A percentile compares a stretch with the other conserved stretches of the same genome.
Evolutionary conservation across 805 yeast species (phyloP).

Genomic region (Hanseniaspora occidentalis): DNA sequence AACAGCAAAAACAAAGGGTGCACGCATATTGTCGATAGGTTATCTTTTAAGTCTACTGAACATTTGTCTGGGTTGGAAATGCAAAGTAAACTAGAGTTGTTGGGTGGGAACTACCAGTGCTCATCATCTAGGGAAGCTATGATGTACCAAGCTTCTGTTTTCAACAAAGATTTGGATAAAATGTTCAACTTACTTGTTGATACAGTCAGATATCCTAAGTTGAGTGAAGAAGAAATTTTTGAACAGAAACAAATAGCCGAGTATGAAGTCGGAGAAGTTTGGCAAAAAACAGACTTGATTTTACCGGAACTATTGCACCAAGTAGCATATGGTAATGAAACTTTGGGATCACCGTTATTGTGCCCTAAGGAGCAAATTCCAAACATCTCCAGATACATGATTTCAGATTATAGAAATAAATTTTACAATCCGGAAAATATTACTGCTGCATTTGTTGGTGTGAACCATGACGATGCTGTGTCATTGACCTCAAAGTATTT

Average conservation of each 20-base stretch:
- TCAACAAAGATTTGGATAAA: constrained; percentile 67
- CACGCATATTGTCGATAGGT: constrained; percentile 72
- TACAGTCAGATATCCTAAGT: constrained; percentile 59
- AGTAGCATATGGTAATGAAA: constrained; percentile 59
- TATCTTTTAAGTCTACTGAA: constrained; percentile 69
- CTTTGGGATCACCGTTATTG: constrained; percentile 76
- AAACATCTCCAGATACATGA: constrained; percentile 36
- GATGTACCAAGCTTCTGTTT: constrained; percentile 90
- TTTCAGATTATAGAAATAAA: constrained; percentile 47
- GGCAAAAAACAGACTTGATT: constrained; percentile 70
- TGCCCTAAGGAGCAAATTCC: constrained; percentile 65
- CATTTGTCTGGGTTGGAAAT: constrained; percentile 50
- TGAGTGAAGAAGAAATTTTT: constrained; percentile 55
- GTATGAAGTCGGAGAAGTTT: constrained; percentile 74
- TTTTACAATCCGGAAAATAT: constrained; percentile 70
- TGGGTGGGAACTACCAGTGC: constrained; percentile 93
- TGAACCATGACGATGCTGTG: constrained; percentile 56
- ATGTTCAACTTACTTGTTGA: constrained; percentile 71
- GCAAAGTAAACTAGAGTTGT: constrained; percentile 58
- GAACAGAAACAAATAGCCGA: constrained; percentile 64
- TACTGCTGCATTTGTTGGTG: constrained; percentile 82
- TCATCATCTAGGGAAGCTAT: constrained; percentile 84
- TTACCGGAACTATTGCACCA: constrained; percentile 85
- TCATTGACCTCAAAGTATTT: constrained; percentile 49
- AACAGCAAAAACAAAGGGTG: constrained; percentile 48